Evolutionary conservation across 352 stramenopile species (phyloP), one percentile per base, ranked within the genome.

Genomic region (Phytopythium sindhum): DNA sequence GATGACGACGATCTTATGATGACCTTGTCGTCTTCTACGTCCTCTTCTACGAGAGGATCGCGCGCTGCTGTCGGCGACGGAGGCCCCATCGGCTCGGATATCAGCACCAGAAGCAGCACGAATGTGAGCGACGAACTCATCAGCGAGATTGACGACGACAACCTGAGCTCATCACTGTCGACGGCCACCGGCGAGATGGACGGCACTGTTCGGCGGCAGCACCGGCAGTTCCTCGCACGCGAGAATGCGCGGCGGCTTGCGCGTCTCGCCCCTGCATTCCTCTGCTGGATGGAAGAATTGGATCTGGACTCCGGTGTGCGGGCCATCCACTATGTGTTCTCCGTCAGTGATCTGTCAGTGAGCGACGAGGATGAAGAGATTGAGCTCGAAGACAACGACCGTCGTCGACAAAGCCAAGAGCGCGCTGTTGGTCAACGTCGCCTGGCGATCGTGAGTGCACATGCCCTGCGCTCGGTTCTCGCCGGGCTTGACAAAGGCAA

Each of bases 241-340:
- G 74, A 89, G 57, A 78, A 88, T 47, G 77, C 81, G 0, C 66
- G 72, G 29, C 71, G 71, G 1, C 70, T 93, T 17, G 60, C 62
- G 1, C 63, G 73, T 28, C 70, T 91, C 24, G 64, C 66, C 10
- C 72, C 90, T 33, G 58, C 76, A 3, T 89, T 80, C 37, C 42
- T 91, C 24, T 90, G 73, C 44, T 93, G 82, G 85, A 79, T 93
- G 62, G 85, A 93, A 55, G 82, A 93, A 68, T 69, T 91, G 14
- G 81, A 93, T 19, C 55, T 87, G 17, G 65, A 76, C 9, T 86
- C 74, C 1, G 77, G 78, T 31, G 64, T 88, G 15, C 85, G 85
- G 6, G 74, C 76, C 12, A 80, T 93, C 11, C 78, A 89, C 53
- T 91, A 90, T 57, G 73, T 90, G 21, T 89, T 89, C 56, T 71